These are phyloP conservation scores for Xylariaceae sp. DNA, from an alignment of 2,329 filamentous ascomycete genomes.

Conservation along the genomic window DNA sequence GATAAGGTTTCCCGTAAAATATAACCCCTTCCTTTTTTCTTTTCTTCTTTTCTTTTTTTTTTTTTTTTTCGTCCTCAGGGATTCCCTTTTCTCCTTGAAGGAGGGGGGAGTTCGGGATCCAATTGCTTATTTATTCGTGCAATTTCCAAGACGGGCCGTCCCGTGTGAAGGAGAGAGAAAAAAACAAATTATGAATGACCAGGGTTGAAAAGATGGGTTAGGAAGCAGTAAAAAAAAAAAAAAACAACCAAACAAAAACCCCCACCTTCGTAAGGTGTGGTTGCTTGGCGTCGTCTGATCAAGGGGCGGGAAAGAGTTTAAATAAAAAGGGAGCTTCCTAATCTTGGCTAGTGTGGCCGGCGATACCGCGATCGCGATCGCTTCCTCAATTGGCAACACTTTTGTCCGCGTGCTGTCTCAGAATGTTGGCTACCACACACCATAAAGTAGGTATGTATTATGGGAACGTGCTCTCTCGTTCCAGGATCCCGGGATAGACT, in stretches of 20 bases:
- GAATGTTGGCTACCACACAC: conserved; percentile 11
- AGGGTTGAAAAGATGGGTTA: no score
- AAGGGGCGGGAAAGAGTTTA: not conserved
- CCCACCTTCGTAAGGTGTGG: not conserved
- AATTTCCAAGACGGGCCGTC: conserved; percentile 6
- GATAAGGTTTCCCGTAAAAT: conserved; percentile 5
- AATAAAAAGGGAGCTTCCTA: not conserved
- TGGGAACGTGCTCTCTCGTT: not conserved
- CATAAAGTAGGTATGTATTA: not conserved
- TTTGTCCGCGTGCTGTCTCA: conserved; percentile 15
- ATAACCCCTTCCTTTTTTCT: not conserved
- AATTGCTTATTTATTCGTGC: not conserved
- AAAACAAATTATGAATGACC: not conserved
- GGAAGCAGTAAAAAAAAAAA: not conserved
- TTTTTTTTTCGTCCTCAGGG: not conserved
- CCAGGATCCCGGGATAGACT: conserved; percentile 10
- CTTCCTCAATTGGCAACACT: not conserved
- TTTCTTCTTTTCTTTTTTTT: not conserved
- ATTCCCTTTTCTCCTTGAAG: not conserved
- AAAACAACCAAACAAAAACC: not conserved
- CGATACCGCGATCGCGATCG: not conserved
- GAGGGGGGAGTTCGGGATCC: not conserved
- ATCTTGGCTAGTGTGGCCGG: conserved; percentile 1
- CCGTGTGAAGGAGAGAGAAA: conserved; percentile 3
- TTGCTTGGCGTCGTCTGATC: conserved; percentile 9